Percentiles rank a stretch among this genome's conserved stretches.
Evolutionary conservation across 192 early-diverging fungal species (phyloP).

Genomic region (Neocallimastix lanati): DNA sequence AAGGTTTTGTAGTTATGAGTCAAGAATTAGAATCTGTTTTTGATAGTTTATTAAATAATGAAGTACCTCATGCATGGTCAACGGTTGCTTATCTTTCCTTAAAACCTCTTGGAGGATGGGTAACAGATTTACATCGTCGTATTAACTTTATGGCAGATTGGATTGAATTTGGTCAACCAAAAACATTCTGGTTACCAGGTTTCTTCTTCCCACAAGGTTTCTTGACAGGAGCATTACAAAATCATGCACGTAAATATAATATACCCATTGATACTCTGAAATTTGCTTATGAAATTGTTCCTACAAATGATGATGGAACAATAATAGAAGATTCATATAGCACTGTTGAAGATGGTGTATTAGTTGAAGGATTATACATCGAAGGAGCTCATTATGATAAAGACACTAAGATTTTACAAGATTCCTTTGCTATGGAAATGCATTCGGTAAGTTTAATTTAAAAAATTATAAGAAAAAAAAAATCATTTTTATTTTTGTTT

Average conservation of each 20-base stretch:
- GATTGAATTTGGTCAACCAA: conserved; percentile 28
- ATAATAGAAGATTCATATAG: background rate
- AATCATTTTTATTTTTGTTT: no score
- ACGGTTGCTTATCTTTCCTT: conserved; percentile 32
- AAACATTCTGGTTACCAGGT: conserved; percentile 37
- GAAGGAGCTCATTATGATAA: conserved; percentile 42
- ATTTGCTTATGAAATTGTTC: conserved; percentile 25
- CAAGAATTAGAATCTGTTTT: conserved; percentile 33
- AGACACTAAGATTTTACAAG: conserved; percentile 23
- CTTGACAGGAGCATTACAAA: conserved; percentile 38
- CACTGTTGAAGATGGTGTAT: conserved; percentile 25
- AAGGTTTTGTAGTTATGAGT: conserved; percentile 42
- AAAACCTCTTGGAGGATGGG: conserved; percentile 33
- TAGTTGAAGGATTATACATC: conserved; percentile 30
- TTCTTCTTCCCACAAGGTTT: conserved; percentile 54
- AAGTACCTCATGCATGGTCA: conserved; percentile 32
- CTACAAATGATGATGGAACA: conserved; percentile 13
- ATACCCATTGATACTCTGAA: conserved; percentile 34
- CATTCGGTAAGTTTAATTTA: conserved; percentile 21
- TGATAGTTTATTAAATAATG: conserved; percentile 32
- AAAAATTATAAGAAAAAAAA: no score
- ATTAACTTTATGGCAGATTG: conserved; percentile 17
- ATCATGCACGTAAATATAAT: conserved; percentile 35
- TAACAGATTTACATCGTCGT: conserved; percentile 32
- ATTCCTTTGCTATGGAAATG: conserved; percentile 48